Base-by-base conservation (phyloP, 2,329 filamentous ascomycete species). In the Penicillium sp. region DNA sequence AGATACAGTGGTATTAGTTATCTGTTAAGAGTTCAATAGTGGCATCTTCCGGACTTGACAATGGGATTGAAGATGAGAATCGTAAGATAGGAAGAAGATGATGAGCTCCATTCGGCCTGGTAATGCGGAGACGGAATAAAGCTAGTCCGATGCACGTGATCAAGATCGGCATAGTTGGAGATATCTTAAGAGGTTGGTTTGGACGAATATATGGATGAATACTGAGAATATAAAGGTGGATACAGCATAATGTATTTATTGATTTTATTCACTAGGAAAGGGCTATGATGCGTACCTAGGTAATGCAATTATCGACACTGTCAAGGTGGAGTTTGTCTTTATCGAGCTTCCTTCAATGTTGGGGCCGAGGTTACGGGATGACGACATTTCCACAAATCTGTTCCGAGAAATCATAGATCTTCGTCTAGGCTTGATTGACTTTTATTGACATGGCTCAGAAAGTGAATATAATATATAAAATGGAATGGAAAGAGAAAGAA, bases 61-160 rank as follows among this genome's bases (percentile, higher is more conserved):
- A 50, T 54, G 58, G 51, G 59, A 62, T 63, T 64, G 62, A 54
- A 46, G 48, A 43, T 16, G 40, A 7, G 16, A 32, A 52, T 2
- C 14, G 41, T 40, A 26, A 48, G 55, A 56, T 43, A 42, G 58
- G 54, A 51, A 48, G 43, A 55, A 49, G 46, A 36, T 42, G 23
- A 47, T 30, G 50, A 62, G 53, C 57, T 61, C 56, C 55, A 57
- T 19, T 39, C 36, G 36, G 45, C 57, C 54, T 59, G 55, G 44
- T 49, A 54, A 61, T 61, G 60, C 60, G 59, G 61, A 63, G 57
- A 57, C 52, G 61, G 56, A 63, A 58, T 49, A 64, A 59, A 47
- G 41, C 58, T 57, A 23, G 14, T 38, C 61, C 61, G 45, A 18
- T n/a, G 1, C 62, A 64, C 58, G 58, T 64, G 61, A 62, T 11